Evolutionary conservation across 371 early-diverging fungal species (phyloP), one percentile per base, ranked within the genome.

Genomic region (Umbelopsis sp.): DNA sequence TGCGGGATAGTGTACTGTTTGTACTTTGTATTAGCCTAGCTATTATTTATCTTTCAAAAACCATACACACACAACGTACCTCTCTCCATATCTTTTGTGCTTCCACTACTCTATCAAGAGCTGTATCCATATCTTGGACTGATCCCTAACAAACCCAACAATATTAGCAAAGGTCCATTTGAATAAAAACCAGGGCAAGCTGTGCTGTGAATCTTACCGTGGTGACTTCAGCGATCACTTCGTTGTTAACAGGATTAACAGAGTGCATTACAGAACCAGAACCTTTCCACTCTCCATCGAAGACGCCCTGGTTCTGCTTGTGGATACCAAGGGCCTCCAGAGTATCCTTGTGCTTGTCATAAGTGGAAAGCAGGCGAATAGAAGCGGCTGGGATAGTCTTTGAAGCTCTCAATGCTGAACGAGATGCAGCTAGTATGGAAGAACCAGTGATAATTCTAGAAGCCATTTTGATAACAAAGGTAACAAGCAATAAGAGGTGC

Each of bases 231-330:
- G 91, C 98, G 68, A 97, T 89, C 50, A 93, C 85, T 74, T 96
- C 87, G 76, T 94, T 93, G 53, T 95, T 95, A 32, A 94, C 92
- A 25, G 98, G 98, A 78, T 91, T 95, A 68, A 92, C 74, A 6
- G 93, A 89, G 50, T 91, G 87, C 29, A 94, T 83, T 25, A 93
- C 76, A 11, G 82, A 82, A 52, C 95, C 95, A 25, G 88, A 88
- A 46, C 94, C 96, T 64, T 86, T 83, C 97, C 97, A 97, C 68
- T 85, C 78, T 65, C 97, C 97, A 83, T 96, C 86, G 81, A 87
- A 97, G 44, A 97, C 96, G 70, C 97, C 97, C 69, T 85, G 86
- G 76, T 92, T 91, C 67, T 87, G 86, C 68, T 86, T 84, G 44
- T 67, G 57, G 57, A 95, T 79, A 20, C 87, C 94, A 52, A 95